A percentile compares a stretch with the other conserved stretches of the same genome.
These are phyloP conservation scores for Rhizophora apiculata DNA, from an alignment of 345 rosid genomes.

Conservation along the genomic window DNA sequence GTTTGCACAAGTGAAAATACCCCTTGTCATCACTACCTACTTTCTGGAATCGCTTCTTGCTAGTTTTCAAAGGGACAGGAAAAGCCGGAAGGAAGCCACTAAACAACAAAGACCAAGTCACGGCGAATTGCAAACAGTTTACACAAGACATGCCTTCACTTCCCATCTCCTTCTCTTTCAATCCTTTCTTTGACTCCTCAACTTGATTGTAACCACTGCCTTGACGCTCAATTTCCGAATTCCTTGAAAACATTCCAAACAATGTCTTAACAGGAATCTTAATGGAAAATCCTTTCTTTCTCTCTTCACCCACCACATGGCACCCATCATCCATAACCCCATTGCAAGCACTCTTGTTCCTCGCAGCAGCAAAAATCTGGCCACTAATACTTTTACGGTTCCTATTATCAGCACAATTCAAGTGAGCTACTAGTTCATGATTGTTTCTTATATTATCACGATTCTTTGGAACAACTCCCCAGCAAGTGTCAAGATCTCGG, in stretches of 20 bases:
- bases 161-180: slow-evolving; percentile 34
- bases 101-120: slow-evolving; percentile 70
- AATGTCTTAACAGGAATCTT: slow-evolving; percentile 55
- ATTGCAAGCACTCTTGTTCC: slow-evolving; percentile 32
- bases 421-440: slow-evolving; percentile 25
- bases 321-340: slow-evolving; percentile 18
- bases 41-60: slow-evolving; percentile 50
- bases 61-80: slow-evolving; percentile 51
- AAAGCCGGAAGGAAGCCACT: slow-evolving; percentile 65
- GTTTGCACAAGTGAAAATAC: slow-evolving; percentile 24
- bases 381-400: slow-evolving; percentile 11
- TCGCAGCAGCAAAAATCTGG: slow-evolving; percentile 25
- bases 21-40: slow-evolving; percentile 36
- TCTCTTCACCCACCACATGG: slow-evolving; percentile 45
- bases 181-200: slow-evolving; percentile 31
- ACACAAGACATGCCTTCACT: slow-evolving; percentile 56
- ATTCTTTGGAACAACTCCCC: slow-evolving; percentile 39
- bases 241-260: slow-evolving; percentile 47
- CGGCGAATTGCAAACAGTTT: slow-evolving; percentile 69
- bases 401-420: slow-evolving; percentile 27
- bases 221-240: slow-evolving; percentile 29
- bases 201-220: slow-evolving; percentile 14
- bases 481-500: slow-evolving; percentile 57
- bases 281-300: slow-evolving; percentile 48
- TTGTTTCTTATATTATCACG: slow-evolving; percentile 25